phyloP scores from a whole-genome alignment of 2,329 filamentous ascomycete genomes.

The Aquanectria penicillioides region DNA sequence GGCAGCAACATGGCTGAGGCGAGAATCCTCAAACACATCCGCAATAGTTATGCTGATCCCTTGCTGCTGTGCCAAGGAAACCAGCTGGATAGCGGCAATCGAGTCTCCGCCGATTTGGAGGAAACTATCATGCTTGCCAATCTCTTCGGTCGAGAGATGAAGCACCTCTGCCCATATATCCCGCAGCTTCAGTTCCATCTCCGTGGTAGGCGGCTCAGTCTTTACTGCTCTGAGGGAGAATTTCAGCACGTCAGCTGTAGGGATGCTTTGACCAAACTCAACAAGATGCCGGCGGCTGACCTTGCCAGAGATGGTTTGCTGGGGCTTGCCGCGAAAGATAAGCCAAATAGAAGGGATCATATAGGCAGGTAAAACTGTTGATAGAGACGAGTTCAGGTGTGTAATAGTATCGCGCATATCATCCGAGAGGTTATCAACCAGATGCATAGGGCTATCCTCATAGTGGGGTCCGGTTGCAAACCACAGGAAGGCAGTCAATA shows the following conservation, averaged over 20 bases:
- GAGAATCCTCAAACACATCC: slow-evolving; percentile 13
- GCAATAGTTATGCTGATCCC: slow-evolving; percentile 17
- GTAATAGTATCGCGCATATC: slow-evolving; percentile 7
- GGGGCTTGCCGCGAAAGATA: slow-evolving; percentile 26
- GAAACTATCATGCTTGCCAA: slow-evolving; percentile 43
- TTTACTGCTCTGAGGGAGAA: slow-evolving; percentile 4
- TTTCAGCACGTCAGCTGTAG: neutral
- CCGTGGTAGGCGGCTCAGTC: neutral
- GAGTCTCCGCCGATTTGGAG: slow-evolving; percentile 41
- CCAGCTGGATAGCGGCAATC: slow-evolving; percentile 34
- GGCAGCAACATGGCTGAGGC: neutral
- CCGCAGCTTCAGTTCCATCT: neutral
- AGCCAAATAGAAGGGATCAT: slow-evolving; percentile 25
- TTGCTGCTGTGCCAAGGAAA: slow-evolving; percentile 13
- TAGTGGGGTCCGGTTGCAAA: slow-evolving; percentile 4
- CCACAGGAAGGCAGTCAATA: slow-evolving; percentile 17
- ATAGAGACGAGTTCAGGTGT: slow-evolving; percentile 9
- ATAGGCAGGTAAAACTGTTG: slow-evolving; percentile 27
- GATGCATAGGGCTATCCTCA: neutral
- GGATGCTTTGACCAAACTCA: neutral
- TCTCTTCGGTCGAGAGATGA: slow-evolving; percentile 21
- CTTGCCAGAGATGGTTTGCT: slow-evolving; percentile 31
- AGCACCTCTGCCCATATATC: slow-evolving; percentile 24
- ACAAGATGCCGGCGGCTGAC: slow-evolving; percentile 25
- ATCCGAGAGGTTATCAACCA: neutral